Conservation (phyloP, 257 asterid species). For the Mentha longifolia region DNA sequence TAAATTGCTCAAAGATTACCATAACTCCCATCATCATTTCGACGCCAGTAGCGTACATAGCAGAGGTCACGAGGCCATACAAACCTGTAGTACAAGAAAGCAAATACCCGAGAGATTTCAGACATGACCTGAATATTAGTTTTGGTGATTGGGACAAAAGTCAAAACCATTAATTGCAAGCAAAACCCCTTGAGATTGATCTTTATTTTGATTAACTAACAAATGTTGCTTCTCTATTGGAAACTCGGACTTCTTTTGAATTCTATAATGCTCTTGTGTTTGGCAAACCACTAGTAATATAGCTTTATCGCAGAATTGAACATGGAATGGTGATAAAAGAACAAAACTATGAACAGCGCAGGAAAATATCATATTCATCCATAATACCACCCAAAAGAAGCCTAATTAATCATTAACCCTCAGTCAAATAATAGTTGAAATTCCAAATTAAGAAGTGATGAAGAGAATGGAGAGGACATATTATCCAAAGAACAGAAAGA, state of each 20-base stretch:
- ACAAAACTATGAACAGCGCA: not conserved
- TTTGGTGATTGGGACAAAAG: constrained; percentile 19
- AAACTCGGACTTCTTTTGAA: constrained; percentile 24
- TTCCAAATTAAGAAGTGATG: constrained; percentile 6
- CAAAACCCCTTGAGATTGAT: constrained; percentile 2
- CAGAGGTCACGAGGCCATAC: constrained; percentile 99
- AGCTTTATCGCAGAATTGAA: constrained; percentile 2
- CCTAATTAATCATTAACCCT: constrained; percentile 25
- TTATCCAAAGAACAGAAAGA: constrained; percentile 4
- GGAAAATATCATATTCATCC: constrained; percentile 10
- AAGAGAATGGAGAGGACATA: constrained; percentile 11
- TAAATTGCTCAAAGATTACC: constrained; percentile 55
- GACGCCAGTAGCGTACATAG: constrained; percentile 98
- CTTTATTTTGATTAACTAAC: constrained; percentile 20
- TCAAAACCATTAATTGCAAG: constrained; percentile 20
- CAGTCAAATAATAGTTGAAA: constrained; percentile 17
- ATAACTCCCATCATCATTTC: constrained; percentile 99
- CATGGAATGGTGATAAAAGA: constrained; percentile 16
- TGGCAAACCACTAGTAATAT: constrained; percentile 20
- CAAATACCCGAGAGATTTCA: constrained; percentile 20
- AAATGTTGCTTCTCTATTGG: constrained; percentile 19
- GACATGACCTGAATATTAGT: not conserved
- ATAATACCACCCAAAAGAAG: constrained; percentile 17
- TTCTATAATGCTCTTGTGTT: constrained; percentile 24
- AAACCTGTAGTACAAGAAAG: constrained; percentile 56